Base-by-base conservation (phyloP, 2,329 filamentous ascomycete genomes). In the Talaromyces islandicus region DNA sequence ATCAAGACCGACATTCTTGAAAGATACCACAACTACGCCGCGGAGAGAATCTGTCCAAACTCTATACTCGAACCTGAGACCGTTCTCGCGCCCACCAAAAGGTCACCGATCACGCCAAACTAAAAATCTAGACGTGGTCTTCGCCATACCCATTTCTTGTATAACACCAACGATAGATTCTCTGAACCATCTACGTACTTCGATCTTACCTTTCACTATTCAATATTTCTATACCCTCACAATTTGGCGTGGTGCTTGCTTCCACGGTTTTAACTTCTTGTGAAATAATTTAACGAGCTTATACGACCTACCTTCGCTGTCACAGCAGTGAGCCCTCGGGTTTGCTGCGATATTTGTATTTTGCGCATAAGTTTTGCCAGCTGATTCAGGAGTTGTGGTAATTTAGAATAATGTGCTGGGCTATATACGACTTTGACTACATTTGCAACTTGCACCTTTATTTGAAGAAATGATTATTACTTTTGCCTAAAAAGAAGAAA, bases 21-120 rank as follows among this genome's bases (percentile, higher is more conserved):
- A n/a, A 50, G 59, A 27, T 61, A 58, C 32, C 59, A 61, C 50
- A 61, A 61, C 17, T 61, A 61, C 25, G 59, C 59, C 14, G 50
- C 32, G 9, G 38, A 61, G 25, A 58, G 41, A 12, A 58, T 61
- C 21, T 61, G 59, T 21, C 59, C 59, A 2, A 58, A 55, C 38
- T 29, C 59, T 6, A 48, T 61, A 21, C 38, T 61, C 14, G 59
- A 61, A 30, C 59, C 59, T 1, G 56, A 60, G 30, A 21, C 52
- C 1, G 38, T 61, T 17, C 59, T 61, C 21, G 25, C 59, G 12
- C 14, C 9, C 24, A 6, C 43, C n/a, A 46, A 46, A 11, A 46
- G 43, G 11, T 10, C 43, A 46, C 43, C n/a, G 10, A 46, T 24
- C 43, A 46, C 43, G 19, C 21, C 43, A 2, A 46, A 21, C 43